phyloP scores from a whole-genome alignment of 2,329 filamentous ascomycete species.

The Tolypocladium tropicale region DNA sequence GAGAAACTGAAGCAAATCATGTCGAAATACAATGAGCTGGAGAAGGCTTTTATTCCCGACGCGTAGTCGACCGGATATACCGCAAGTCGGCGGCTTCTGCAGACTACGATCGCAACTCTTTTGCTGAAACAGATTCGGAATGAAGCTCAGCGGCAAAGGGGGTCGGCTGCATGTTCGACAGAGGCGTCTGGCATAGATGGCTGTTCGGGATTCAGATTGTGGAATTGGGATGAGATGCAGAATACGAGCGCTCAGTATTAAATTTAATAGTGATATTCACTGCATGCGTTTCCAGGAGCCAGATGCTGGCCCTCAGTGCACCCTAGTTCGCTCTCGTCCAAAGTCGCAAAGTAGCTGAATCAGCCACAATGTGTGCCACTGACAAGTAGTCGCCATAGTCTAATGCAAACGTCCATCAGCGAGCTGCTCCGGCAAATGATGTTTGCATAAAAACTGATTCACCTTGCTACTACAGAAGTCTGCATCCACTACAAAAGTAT shows the following conservation, averaged over 20 bases:
- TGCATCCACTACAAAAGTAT: neutral
- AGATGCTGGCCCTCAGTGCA: too few species aligned
- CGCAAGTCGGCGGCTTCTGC: neutral
- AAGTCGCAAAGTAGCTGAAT: neutral
- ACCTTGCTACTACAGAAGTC: too few species aligned
- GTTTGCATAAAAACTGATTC: neutral
- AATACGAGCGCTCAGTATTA: too few species aligned
- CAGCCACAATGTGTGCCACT: neutral
- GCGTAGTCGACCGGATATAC: neutral
- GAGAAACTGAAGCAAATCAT: conserved; percentile 36
- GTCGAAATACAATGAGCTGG: neutral
- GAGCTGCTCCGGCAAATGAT: neutral
- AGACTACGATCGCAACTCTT: neutral
- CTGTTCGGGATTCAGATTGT: too few species aligned
- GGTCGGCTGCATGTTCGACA: neutral
- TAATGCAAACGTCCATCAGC: neutral
- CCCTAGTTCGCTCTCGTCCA: too few species aligned
- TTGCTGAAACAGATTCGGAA: neutral
- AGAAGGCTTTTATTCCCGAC: neutral
- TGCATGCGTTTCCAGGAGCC: too few species aligned
- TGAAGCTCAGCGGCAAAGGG: neutral
- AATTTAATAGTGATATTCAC: too few species aligned
- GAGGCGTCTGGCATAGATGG: too few species aligned
- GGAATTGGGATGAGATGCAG: too few species aligned
- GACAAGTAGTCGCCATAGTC: neutral